Percentiles rank a stretch among this genome's conserved stretches.
Conservation (phyloP, 345 rosid species). For the Erucastrum elatum region DNA sequence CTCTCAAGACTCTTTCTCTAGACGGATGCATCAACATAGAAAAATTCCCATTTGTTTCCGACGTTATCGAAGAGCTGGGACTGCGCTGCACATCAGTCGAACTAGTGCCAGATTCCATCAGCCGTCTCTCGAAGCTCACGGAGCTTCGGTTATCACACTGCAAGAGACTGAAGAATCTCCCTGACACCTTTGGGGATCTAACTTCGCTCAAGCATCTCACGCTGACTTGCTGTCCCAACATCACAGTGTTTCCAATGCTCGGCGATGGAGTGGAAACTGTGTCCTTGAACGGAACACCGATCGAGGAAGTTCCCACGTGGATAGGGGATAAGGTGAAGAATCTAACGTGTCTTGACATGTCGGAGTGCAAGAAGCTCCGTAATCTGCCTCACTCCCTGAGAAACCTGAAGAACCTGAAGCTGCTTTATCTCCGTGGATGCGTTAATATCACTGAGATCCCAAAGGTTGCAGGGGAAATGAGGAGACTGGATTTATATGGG, state of each 20-base stretch:
- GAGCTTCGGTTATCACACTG: slow-evolving; percentile 14
- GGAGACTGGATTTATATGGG: slow-evolving; percentile 25
- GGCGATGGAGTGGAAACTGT: background rate
- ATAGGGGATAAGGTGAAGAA: slow-evolving; percentile 13
- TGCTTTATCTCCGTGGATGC: slow-evolving; percentile 33
- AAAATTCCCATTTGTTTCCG: slow-evolving; percentile 29
- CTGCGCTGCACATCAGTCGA: slow-evolving; percentile 19
- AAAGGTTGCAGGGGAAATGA: slow-evolving; percentile 20
- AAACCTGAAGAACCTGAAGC: background rate
- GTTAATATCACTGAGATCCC: slow-evolving; percentile 13
- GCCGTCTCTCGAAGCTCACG: background rate
- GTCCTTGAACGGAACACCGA: slow-evolving; percentile 8
- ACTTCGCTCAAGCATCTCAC: slow-evolving; percentile 14
- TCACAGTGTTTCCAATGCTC: slow-evolving; percentile 23
- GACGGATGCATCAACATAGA: slow-evolving; percentile 28
- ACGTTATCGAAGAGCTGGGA: slow-evolving; percentile 11
- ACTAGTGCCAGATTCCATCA: slow-evolving; percentile 21
- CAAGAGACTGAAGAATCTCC: slow-evolving; percentile 29
- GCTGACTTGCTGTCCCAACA: slow-evolving; percentile 11
- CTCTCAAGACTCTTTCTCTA: slow-evolving; percentile 1
- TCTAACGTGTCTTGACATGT: slow-evolving; percentile 4
- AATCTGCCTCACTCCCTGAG: background rate
- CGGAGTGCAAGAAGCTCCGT: background rate
- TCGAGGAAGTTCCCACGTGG: slow-evolving; percentile 24
- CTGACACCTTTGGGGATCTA: slow-evolving; percentile 24